Evolutionary conservation across 2,329 filamentous ascomycete genomes (phyloP).

Genomic region (Fusarium sambucinum): DNA sequence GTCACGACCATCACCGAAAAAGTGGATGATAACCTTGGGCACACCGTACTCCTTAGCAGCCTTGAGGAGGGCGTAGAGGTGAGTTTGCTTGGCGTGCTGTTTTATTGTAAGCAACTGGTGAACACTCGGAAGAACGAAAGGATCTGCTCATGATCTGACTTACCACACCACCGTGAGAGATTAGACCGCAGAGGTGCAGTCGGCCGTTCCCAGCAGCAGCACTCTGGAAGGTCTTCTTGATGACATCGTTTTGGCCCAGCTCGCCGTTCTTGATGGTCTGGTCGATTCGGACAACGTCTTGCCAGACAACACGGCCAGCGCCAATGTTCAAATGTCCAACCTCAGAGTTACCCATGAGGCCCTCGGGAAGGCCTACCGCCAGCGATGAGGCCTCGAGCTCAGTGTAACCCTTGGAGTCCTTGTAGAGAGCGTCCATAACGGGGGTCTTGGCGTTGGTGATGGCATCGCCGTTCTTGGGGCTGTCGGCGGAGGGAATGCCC

Average conservation of each 20-base stretch:
- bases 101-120: slow-evolving; percentile 26
- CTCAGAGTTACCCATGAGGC: slow-evolving; percentile 98
- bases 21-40: slow-evolving; percentile 96
- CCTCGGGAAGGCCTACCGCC: slow-evolving; percentile 94
- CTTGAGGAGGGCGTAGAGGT: slow-evolving; percentile 87
- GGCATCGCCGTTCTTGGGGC: slow-evolving; percentile 90
- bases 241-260: slow-evolving; percentile 79
- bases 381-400: slow-evolving; percentile 96
- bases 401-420: slow-evolving; percentile 85
- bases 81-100: slow-evolving; percentile 92
- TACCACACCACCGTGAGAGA: slow-evolving; percentile 94
- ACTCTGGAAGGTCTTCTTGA: slow-evolving; percentile 80
- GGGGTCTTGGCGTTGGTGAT: slow-evolving; percentile 94
- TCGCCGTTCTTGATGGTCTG: slow-evolving; percentile 88
- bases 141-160: slow-evolving; percentile 47
- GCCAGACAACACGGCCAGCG: slow-evolving; percentile 97
- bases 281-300: slow-evolving; percentile 97
- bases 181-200: slow-evolving; percentile 89
- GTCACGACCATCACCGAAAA: slow-evolving; percentile 97
- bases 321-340: slow-evolving; percentile 99
- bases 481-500: slow-evolving; percentile 86
- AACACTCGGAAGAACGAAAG: neutral
- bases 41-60: slow-evolving; percentile 90
- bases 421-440: slow-evolving; percentile 91
- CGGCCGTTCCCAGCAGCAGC: slow-evolving; percentile 91